Percentiles rank a stretch among this genome's conserved stretches.
These are phyloP conservation scores for Fomitopsis palustris DNA, from an alignment of 1,284 basidiomycete species.

Conservation along the genomic window DNA sequence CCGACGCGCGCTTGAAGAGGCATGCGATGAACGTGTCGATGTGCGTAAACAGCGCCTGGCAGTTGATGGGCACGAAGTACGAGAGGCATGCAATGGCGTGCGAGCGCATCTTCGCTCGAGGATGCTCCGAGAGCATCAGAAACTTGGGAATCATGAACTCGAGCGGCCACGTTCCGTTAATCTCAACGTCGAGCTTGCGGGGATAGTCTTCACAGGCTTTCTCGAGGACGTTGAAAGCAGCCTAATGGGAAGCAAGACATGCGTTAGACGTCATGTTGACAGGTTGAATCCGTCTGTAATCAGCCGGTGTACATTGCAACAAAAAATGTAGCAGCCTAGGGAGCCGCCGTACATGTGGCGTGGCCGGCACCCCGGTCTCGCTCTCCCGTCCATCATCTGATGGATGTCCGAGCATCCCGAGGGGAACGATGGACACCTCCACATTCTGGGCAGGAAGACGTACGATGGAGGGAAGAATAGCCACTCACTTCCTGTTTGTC, in stretches of 20 bases:
- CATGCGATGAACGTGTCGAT: constrained; percentile 92
- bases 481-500: constrained; percentile 81
- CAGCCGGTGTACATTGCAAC: background rate
- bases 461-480: background rate
- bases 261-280: background rate
- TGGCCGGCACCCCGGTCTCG: background rate
- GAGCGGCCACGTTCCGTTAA: constrained; percentile 82
- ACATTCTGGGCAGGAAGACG: background rate
- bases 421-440: background rate
- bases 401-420: background rate
- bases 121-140: constrained; percentile 81
- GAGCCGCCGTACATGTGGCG: background rate
- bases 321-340: too few relatives aligned
- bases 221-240: constrained; percentile 91
- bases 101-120: constrained; percentile 84
- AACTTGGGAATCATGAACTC: constrained; percentile 97
- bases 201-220: constrained; percentile 98
- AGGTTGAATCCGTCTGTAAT: background rate
- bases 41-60: constrained; percentile 82
- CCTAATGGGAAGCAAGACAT: constrained; percentile 46
- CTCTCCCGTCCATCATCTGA: background rate
- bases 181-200: constrained; percentile 90
- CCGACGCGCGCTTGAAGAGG: constrained; percentile 92
- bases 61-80: constrained; percentile 85
- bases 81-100: constrained; percentile 94